Base-by-base conservation (phyloP, 2,329 filamentous ascomycete genomes). In the Aspergillus caelatus region DNA sequence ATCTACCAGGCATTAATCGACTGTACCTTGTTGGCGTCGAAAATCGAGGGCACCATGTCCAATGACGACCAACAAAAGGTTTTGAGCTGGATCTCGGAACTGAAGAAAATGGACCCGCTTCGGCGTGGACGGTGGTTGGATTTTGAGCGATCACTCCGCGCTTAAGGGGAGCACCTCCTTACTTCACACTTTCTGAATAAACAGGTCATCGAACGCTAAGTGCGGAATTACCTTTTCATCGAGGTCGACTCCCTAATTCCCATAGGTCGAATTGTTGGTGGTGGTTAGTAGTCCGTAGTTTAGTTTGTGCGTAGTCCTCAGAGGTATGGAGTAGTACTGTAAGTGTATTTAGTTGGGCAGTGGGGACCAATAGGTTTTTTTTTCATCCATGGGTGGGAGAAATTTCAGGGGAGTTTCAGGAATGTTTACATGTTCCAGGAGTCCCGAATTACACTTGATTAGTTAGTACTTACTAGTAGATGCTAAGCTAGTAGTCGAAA, bases 1-100 rank as follows among this genome's bases (percentile, higher is more conserved):
- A 91, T 97, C 52, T 96, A 97, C 74, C 92, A 96, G 77, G 90
- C 90, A 6, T 81, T 98, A 57, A 84, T 98, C 28, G 88, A 92
- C 66, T 93, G 92, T 72, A 89, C 89, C 1, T 74, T 89, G 36
- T 77, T 91, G n/a, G 64, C 84, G 84, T 70, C 77, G 79, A 77
- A 72, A 76, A 62, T 83, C 75, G 79, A 84, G 62, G 82, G 85
- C 76, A 75, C 71, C 45, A 52, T 87, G 79, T 68, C 73, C 34
- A 50, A 57, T 32, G 82, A 86, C 66, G 75, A 76, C 41, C 78
- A 78, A 63, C 71, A 71, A 10, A 82, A 86, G 57, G 76, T 89
- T 48, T 71, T 75, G 54, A 72, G 67, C 52, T 92, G 89, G 91
- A 78, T 96, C 36, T 79, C 78, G 19, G 86, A 87, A 74, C 75